Conservation (phyloP, 345 rosid genomes). For the Eucalyptus sp. region DNA sequence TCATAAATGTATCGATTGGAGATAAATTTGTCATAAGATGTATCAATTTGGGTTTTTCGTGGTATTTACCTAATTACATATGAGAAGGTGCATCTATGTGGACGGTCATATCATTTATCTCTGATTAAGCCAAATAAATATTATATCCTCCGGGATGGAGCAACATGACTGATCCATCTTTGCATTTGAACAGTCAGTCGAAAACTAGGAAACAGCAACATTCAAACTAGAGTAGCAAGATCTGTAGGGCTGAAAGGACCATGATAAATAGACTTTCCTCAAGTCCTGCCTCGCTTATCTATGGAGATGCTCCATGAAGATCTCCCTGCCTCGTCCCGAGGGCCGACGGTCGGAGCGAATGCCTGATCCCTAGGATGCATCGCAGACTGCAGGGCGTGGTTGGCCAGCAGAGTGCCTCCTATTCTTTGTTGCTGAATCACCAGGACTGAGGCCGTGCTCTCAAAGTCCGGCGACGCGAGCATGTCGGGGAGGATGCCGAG, state of each 20-base stretch:
- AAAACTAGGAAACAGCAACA: neutral
- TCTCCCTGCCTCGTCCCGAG: neutral
- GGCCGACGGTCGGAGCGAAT: neutral
- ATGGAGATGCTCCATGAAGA: neutral
- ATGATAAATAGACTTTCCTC: neutral
- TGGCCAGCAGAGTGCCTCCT: neutral
- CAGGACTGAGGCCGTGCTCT: slow-evolving; percentile 11
- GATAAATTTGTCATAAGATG: no score
- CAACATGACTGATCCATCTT: neutral
- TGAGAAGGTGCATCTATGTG: no score
- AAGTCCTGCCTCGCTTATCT: neutral
- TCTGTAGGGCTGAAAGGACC: neutral
- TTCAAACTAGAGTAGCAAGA: neutral
- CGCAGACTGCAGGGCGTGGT: neutral
- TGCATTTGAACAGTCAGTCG: neutral
- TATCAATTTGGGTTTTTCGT: no score
- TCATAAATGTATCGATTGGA: no score
- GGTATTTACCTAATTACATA: no score
- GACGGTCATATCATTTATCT: no score
- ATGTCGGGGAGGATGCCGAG: slow-evolving; percentile 31
- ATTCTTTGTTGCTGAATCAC: slow-evolving; percentile 18
- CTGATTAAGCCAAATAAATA: neutral
- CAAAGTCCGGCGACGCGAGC: slow-evolving; percentile 25
- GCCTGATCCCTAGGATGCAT: neutral
- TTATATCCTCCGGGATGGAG: neutral